Evolutionary conservation across 2,329 filamentous ascomycete genomes (phyloP), one percentile per base, ranked within the genome.

Genomic region (Pseudocercospora vitis): DNA sequence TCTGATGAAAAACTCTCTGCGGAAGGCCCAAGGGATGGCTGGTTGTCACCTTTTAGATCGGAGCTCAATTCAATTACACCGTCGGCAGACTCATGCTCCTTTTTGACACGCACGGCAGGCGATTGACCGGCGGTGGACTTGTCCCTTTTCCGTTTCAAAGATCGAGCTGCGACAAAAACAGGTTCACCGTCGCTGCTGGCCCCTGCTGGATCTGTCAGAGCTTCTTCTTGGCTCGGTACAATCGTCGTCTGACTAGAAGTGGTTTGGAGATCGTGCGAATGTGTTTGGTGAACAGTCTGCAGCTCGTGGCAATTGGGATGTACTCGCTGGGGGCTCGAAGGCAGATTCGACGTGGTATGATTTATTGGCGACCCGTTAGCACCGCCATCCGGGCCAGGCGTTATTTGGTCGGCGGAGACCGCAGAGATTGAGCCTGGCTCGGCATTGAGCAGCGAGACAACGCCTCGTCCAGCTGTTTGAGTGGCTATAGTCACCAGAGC

Each of bases 221-320:
- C 37, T 11, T 21, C 18, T n/a, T n/a, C 31, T 33, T 67, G 61
- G 8, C 58, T 45, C 7, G 55, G 55, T 12, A 57, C 56, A 3
- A 58, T 70, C 4, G 75, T 78, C 2, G 72, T 76, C 57, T 77
- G 75, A 51, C 74, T 77, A 1, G 75, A 78, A 11, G 63, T 64
- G 3, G 65, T 37, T 8, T 16, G 49, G 31, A 21, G 4, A 40
- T n/a, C 14, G n/a, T n/a, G 23, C 23, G 19, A 33, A 28, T 53
- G 24, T 35, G 44, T 21, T 45, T 33, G 9, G 42, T 37, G 28
- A 63, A 68, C 4, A 33, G 33, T 33, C 65, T 61, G 64, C 63
- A 68, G 45, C 60, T 48, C 33, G 63, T 66, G 5, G 71, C 68
- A 28, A 57, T 71, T 9, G 70, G 64, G 51, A 74, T 75, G 63